phyloP scores from a whole-genome alignment of 768 basidiomycete species.

The Tulasnella calospora region DNA sequence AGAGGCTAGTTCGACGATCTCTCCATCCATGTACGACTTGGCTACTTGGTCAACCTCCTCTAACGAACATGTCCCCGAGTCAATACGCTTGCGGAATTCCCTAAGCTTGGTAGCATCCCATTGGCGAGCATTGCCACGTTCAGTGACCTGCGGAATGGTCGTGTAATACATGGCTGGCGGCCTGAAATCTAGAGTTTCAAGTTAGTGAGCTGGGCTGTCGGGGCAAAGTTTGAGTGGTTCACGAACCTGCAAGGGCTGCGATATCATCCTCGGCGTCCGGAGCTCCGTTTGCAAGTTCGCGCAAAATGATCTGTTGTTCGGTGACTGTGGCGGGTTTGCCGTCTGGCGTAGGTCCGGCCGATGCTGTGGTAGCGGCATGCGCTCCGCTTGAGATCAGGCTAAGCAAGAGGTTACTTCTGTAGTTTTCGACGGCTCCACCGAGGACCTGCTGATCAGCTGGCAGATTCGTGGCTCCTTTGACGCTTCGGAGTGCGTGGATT shows the following conservation, averaged over 20 bases:
- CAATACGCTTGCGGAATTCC: slow-evolving; percentile 89
- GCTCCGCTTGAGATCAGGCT: slow-evolving; percentile 79
- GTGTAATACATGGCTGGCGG: slow-evolving; percentile 96
- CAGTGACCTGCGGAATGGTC: slow-evolving; percentile 84
- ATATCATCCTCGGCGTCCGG: slow-evolving; percentile 79
- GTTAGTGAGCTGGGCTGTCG: slow-evolving; percentile 6
- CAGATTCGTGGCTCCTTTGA: slow-evolving; percentile 89
- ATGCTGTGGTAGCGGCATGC: slow-evolving; percentile 50
- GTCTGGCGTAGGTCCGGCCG: slow-evolving; percentile 55
- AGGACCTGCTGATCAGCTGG: slow-evolving; percentile 92
- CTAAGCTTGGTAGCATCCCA: slow-evolving; percentile 93
- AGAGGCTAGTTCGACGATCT: slow-evolving; percentile 90
- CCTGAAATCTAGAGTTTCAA: slow-evolving; percentile 65
- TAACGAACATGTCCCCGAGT: slow-evolving; percentile 75
- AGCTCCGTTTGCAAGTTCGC: slow-evolving; percentile 75
- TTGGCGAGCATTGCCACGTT: slow-evolving; percentile 75
- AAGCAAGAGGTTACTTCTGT: slow-evolving; percentile 82
- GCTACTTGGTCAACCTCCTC: slow-evolving; percentile 90
- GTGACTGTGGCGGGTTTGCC: slow-evolving; percentile 73
- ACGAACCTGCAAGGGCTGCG: slow-evolving; percentile 76
- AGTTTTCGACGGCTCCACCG: slow-evolving; percentile 89
- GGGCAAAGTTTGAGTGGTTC: background rate
- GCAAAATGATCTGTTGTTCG: slow-evolving; percentile 96
- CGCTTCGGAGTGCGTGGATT: slow-evolving; percentile 77
- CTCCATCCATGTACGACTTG: slow-evolving; percentile 84